Conservation (phyloP, 768 basidiomycete species). For the Agaricus sinodeliciosus region DNA sequence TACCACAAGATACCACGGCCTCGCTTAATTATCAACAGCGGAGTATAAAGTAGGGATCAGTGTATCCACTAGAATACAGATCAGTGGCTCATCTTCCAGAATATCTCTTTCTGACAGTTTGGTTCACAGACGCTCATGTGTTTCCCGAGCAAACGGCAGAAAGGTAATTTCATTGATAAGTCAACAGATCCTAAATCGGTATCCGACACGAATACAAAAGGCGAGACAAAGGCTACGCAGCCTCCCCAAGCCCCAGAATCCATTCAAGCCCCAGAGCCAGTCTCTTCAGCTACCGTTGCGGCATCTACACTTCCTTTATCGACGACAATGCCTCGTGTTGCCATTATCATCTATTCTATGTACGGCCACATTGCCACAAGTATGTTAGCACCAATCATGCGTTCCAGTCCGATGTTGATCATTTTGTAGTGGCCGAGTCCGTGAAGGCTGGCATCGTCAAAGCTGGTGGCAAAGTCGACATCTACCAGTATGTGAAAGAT, state of each 20-base stretch:
- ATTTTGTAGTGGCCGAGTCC: constrained; percentile 49
- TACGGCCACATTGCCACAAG: constrained; percentile 69
- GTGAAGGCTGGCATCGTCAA: constrained; percentile 39
- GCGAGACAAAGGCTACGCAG: neutral
- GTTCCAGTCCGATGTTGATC: neutral
- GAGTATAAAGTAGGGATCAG: constrained; percentile 1
- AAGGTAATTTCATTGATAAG: constrained; percentile 23
- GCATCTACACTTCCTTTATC: constrained; percentile 6
- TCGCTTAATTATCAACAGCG: neutral
- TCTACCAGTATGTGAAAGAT: constrained; percentile 43
- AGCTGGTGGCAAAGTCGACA: constrained; percentile 43
- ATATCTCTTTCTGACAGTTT: neutral
- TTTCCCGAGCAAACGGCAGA: constrained; percentile 26
- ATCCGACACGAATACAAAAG: constrained; percentile 24
- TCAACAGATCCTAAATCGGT: constrained; percentile 12
- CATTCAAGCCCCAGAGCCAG: constrained; percentile 2
- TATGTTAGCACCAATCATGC: constrained; percentile 22
- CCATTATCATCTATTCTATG: constrained; percentile 69
- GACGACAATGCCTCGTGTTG: constrained; percentile 42
- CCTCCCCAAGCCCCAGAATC: neutral
- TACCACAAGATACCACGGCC: neutral
- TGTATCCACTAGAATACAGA: neutral
- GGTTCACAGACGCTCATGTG: constrained; percentile 19
- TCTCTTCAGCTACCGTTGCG: constrained; percentile 4
- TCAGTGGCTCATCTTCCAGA: neutral